These are phyloP conservation scores for Aspergillus oerlinghausenensis DNA, from an alignment of 2,329 filamentous ascomycete genomes.

Conservation along the genomic window DNA sequence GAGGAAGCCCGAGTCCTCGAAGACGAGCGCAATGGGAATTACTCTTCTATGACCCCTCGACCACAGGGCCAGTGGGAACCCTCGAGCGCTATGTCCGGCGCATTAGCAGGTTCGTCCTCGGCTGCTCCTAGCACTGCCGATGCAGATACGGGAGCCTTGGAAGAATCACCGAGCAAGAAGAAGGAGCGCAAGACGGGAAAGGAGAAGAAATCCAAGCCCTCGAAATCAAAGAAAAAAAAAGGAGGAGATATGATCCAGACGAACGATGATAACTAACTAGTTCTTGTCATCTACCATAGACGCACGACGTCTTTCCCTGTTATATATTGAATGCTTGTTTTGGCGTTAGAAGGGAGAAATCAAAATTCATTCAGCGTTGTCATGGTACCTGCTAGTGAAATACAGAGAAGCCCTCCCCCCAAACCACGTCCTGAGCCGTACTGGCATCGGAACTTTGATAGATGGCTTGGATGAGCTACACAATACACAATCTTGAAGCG, in stretches of 20 bases:
- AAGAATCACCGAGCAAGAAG: conserved; percentile 13
- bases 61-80: background rate
- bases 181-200: conserved; percentile 16
- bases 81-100: conserved; percentile 17
- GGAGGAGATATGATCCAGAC: conserved; percentile 9
- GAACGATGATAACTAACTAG: background rate
- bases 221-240: conserved; percentile 22
- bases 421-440: background rate
- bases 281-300: conserved; percentile 3
- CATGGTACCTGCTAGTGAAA: background rate
- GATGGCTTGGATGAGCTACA: background rate
- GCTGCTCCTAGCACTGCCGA: conserved; percentile 11
- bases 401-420: background rate
- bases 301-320: conserved; percentile 8
- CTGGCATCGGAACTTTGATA: background rate
- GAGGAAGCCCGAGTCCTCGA: conserved; percentile 60
- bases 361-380: conserved; percentile 9
- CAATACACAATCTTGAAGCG: background rate
- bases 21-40: conserved; percentile 44
- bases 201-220: conserved; percentile 19
- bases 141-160: conserved; percentile 9
- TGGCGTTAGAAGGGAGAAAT: conserved; percentile 20
- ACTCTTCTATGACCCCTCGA: conserved; percentile 28
- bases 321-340: conserved; percentile 12
- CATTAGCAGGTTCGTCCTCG: conserved; percentile 15